Base-by-base conservation (phyloP, 768 basidiomycete genomes). In the Lactifluus rugatus region DNA sequence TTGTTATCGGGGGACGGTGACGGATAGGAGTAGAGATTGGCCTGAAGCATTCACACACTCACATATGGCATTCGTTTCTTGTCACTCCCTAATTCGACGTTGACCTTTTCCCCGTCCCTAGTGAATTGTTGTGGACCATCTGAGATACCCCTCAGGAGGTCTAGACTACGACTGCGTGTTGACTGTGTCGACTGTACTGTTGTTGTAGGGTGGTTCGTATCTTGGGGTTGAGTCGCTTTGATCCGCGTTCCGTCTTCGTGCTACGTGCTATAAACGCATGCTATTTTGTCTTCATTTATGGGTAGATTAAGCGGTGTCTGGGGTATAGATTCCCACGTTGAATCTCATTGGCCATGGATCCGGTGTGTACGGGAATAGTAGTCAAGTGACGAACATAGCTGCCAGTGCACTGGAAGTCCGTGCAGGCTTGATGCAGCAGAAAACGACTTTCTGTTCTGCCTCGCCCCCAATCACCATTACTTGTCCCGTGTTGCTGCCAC, bases 1-100 rank as follows among this genome's bases (percentile, higher is more conserved):
- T 25, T 62, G 11, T 17, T 62, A 26, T 62, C 57, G 13, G 61
- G 61, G 10, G 61, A 62, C 17, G 61, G 61, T 28, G 61, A 62
- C 19, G 52, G 61, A 52, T 59, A 60, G 52, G 28, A 45, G 16
- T 28, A 52, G 23, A 42, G 44, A 37, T 1, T 36, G 47, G 17
- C 28, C 36, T 37, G 21, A 21, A 45, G 25, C 39, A 46, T 8
- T 44, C 52, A 28, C 52, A 45, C 23, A 21, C 52, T 31, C 52
- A 45, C 21, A 44, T n/a, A 23, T 44, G 19, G 21, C 42, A 19
- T 23, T 52, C 39, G 13, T 45, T 37, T 50, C 39, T 16, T 49
- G 39, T 48, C 52, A 48, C 41, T 54, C 52, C 13, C 48, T 56
- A 25, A 56, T 46, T 41, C 39, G 28, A 48, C 46, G 23, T 21